A percentile compares a stretch with the other conserved stretches of the same genome.
Evolutionary conservation across 2,329 filamentous ascomycete genomes (phyloP).

Genomic region (Fusarium oxysporum): DNA sequence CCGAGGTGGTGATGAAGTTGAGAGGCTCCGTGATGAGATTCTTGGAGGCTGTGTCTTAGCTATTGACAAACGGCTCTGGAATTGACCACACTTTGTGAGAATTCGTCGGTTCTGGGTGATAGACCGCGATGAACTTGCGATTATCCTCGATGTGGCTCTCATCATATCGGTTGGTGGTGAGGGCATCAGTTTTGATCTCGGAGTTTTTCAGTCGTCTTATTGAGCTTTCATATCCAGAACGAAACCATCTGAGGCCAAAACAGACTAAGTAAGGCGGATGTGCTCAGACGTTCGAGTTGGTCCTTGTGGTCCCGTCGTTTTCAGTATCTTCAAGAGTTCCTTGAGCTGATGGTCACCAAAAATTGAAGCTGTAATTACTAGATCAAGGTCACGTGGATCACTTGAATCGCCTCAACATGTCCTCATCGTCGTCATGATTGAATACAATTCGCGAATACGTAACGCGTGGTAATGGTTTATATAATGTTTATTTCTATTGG

Average conservation of each 20-base stretch:
- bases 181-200: background rate
- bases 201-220: background rate
- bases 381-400: slow-evolving; percentile 36
- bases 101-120: background rate
- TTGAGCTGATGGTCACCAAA: slow-evolving; percentile 1
- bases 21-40: background rate
- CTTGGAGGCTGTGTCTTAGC: background rate
- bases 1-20: slow-evolving; percentile 1
- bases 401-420: background rate
- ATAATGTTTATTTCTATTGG: background rate
- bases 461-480: background rate
- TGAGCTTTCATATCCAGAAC: background rate
- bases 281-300: background rate
- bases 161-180: background rate
- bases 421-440: background rate
- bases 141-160: slow-evolving; percentile 12
- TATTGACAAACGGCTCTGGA: background rate
- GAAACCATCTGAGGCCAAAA: too few relatives aligned
- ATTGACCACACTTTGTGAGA: background rate
- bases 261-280: rapidly evolving
- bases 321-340: background rate
- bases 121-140: background rate
- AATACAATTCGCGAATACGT: background rate
- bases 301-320: background rate
- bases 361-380: slow-evolving; percentile 7